phyloP scores from a whole-genome alignment of 1,139 yeast species.

The Pichia sp. region DNA sequence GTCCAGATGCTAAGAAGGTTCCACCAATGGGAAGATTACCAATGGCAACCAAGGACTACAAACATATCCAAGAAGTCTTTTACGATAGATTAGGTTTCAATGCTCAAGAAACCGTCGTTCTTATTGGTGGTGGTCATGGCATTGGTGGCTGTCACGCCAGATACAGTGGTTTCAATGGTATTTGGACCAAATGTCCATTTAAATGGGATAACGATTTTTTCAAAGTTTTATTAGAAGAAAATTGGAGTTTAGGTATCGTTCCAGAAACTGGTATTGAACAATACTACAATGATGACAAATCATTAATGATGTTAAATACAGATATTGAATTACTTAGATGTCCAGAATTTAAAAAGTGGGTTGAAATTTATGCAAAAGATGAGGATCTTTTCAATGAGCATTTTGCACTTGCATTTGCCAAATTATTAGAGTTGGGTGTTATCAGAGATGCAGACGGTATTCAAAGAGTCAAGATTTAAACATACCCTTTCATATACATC shows the following conservation, averaged over 20 bases:
- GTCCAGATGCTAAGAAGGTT: constrained; percentile 46
- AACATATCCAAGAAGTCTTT: constrained; percentile 55
- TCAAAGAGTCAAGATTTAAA: constrained; percentile 28
- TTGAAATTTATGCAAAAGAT: constrained; percentile 69
- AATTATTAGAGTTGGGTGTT: constrained; percentile 74
- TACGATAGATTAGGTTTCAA: constrained; percentile 56
- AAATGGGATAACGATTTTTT: constrained; percentile 41
- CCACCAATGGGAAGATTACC: constrained; percentile 68
- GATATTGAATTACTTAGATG: constrained; percentile 76
- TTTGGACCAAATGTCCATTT: constrained; percentile 40
- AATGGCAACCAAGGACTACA: constrained; percentile 50
- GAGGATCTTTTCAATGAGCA: constrained; percentile 68
- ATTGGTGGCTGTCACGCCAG: constrained; percentile 63
- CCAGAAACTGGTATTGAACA: constrained; percentile 43
- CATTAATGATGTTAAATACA: constrained; percentile 85
- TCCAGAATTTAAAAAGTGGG: constrained; percentile 61
- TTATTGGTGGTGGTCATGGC: constrained; percentile 61
- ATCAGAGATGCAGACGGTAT: constrained; percentile 33
- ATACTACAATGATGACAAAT: constrained; percentile 36
- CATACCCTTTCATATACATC: no score
- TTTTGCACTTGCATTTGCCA: constrained; percentile 66
- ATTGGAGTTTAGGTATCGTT: constrained; percentile 38
- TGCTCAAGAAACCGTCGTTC: constrained; percentile 61
- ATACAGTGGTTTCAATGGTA: constrained; percentile 45
- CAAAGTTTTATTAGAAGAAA: constrained; percentile 34